These are phyloP conservation scores for Mycosphaerella sp. DNA, from an alignment of 2,329 filamentous ascomycete species.

Conservation along the genomic window DNA sequence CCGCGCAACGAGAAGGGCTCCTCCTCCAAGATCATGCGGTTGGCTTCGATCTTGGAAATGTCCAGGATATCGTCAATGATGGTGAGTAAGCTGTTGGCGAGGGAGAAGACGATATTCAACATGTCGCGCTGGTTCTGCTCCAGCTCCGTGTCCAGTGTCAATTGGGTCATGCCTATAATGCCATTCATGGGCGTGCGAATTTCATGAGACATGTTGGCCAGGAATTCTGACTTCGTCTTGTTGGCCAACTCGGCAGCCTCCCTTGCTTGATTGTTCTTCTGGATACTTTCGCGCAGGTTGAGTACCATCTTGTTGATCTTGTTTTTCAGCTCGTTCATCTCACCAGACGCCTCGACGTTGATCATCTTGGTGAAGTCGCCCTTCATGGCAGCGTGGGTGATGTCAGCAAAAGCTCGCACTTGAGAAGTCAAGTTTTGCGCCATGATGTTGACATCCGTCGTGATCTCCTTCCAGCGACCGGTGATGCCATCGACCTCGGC, in stretches of 20 bases:
- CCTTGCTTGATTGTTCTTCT: constrained; percentile 89
- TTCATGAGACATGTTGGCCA: constrained; percentile 99
- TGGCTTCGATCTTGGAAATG: constrained; percentile 77
- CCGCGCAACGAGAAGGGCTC: constrained; percentile 92
- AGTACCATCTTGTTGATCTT: constrained; percentile 99
- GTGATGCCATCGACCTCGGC: constrained; percentile 89
- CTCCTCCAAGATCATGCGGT: constrained; percentile 96
- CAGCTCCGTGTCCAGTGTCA: constrained; percentile 88
- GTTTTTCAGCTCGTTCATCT: constrained; percentile 98
- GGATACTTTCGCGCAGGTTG: constrained; percentile 90
- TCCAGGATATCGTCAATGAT: constrained; percentile 81
- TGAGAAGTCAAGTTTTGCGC: constrained; percentile 78
- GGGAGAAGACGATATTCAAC: constrained; percentile 95
- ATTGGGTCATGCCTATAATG: constrained; percentile 96
- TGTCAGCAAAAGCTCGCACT: constrained; percentile 95
- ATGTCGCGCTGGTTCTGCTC: constrained; percentile 96
- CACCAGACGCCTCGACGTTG: constrained; percentile 92
- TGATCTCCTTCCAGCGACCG: constrained; percentile 97
- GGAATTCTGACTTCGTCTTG: constrained; percentile 96
- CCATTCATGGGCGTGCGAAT: constrained; percentile 97
- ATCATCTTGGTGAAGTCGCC: constrained; percentile 96
- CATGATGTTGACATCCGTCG: constrained; percentile 94
- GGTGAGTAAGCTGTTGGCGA: constrained; percentile 91
- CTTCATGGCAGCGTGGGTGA: constrained; percentile 94
- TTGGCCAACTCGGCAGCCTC: constrained; percentile 95